Conservation (phyloP, 2,329 filamentous ascomycete genomes). For the Penicillium sp. region DNA sequence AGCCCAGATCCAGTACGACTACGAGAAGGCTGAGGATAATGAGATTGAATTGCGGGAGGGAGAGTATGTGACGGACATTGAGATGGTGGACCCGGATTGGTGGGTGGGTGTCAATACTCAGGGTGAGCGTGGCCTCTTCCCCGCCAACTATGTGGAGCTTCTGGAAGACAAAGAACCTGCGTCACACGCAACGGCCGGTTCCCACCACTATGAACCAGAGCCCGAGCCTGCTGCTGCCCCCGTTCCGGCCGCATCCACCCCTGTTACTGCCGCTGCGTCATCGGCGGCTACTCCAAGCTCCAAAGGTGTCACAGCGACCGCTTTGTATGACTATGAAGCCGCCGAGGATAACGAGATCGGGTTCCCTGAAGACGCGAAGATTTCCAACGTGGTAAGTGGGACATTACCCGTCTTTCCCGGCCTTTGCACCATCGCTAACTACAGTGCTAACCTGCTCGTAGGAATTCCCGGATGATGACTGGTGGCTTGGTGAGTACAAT, state of each 20-base stretch:
- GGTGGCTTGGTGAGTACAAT: constrained; percentile 90
- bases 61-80: constrained; percentile 83
- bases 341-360: constrained; percentile 85
- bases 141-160: constrained; percentile 93
- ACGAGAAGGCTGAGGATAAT: constrained; percentile 96
- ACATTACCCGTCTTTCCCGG: not conserved
- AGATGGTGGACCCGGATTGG: constrained; percentile 98
- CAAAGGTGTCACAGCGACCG: constrained; percentile 68
- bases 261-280: constrained; percentile 36
- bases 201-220: constrained; percentile 29
- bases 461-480: constrained; percentile 98
- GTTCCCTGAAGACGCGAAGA: constrained; percentile 84
- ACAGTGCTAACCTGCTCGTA: constrained; percentile 35
- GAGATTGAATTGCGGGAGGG: constrained; percentile 89
- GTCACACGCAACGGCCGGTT: constrained; percentile 26
- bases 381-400: constrained; percentile 69
- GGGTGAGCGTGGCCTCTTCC: constrained; percentile 88
- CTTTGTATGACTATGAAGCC: constrained; percentile 93
- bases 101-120: constrained; percentile 89
- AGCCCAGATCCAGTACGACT: constrained; percentile 87
- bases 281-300: constrained; percentile 31
- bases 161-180: constrained; percentile 57
- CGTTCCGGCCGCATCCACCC: constrained; percentile 36
- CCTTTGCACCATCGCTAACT: not conserved
- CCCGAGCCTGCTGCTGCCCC: constrained; percentile 32